Percentiles rank a stretch among this genome's conserved stretches.
phyloP scores from a whole-genome alignment of 1,284 basidiomycete species.

The Rugosomyces carneus region DNA sequence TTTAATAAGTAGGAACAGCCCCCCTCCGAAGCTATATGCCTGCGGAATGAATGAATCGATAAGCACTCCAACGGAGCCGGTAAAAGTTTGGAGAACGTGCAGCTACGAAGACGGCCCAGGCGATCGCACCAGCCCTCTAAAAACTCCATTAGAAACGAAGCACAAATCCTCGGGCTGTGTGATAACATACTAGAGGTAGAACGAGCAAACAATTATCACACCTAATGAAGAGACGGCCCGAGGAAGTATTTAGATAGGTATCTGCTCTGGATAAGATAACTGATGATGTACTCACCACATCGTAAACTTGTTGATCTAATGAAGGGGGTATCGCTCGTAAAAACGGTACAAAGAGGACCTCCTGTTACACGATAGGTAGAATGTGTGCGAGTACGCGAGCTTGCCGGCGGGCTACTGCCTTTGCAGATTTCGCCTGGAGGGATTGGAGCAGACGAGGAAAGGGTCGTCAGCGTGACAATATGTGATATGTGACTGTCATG shows the following conservation, averaged over 20 bases:
- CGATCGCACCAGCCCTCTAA: conserved; percentile 68
- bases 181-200: conserved; percentile 52
- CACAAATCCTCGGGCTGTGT: conserved; percentile 9
- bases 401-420: conserved; percentile 11
- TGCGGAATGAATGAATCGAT: conserved; percentile 19
- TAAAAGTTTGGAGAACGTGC: conserved; percentile 32
- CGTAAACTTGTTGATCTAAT: conserved; percentile 16
- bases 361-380: neutral
- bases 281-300: conserved; percentile 26
- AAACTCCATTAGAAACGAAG: conserved; percentile 24
- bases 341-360: too few species aligned
- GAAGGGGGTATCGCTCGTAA: conserved; percentile 1
- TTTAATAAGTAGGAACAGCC: conserved; percentile 57
- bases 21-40: conserved; percentile 66
- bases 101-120: conserved; percentile 61
- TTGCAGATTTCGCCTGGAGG: conserved; percentile 10
- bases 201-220: conserved; percentile 70
- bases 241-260: conserved; percentile 7
- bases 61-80: neutral
- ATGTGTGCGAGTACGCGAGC: conserved; percentile 4
- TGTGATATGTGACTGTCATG: conserved; percentile 8
- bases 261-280: conserved; percentile 12
- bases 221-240: conserved; percentile 30
- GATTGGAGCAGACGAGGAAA: conserved; percentile 3
- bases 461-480: conserved; percentile 8